phyloP scores from a whole-genome alignment of 2,329 filamentous ascomycete genomes.

The Xylariaceae sp. region DNA sequence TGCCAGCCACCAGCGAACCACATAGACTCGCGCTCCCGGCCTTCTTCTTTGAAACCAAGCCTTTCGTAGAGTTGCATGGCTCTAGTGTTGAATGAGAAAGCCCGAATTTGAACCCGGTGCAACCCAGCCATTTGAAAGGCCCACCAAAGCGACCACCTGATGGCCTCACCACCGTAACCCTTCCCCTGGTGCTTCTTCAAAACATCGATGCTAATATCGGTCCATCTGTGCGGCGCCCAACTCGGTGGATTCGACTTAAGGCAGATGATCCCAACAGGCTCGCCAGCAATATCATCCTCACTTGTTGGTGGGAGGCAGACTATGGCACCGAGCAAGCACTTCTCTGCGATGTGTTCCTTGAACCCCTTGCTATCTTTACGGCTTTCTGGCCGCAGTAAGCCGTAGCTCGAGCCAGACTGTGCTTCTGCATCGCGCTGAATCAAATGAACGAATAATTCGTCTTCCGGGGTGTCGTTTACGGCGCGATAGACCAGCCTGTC shows the following conservation, averaged over 20 bases:
- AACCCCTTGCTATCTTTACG: conserved; percentile 37
- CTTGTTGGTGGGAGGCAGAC: conserved; percentile 42
- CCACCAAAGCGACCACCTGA: conserved; percentile 45
- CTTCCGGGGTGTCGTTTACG: conserved; percentile 42
- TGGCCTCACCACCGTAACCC: conserved; percentile 47
- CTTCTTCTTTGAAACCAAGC: conserved; percentile 45
- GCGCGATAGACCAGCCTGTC: conserved; percentile 46
- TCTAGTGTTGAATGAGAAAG: conserved; percentile 42
- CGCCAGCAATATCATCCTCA: conserved; percentile 10
- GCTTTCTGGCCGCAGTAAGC: conserved; percentile 40
- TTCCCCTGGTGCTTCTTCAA: conserved; percentile 36
- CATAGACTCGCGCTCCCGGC: conserved; percentile 40
- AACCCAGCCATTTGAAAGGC: conserved; percentile 43
- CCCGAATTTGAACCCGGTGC: conserved; percentile 44
- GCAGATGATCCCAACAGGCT: conserved; percentile 43
- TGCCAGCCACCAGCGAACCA: conserved; percentile 45
- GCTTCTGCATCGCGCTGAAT: conserved; percentile 40
- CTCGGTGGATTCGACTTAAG: conserved; percentile 34
- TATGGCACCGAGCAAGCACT: conserved; percentile 44
- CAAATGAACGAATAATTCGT: conserved; percentile 39
- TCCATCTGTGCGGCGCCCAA: conserved; percentile 48
- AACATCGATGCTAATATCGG: conserved; percentile 45
- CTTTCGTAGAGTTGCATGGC: conserved; percentile 42
- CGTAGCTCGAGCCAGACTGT: conserved; percentile 37
- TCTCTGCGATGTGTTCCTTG: conserved; percentile 37